phyloP scores from a whole-genome alignment of 148 eudicot genomes.

The Mesembryanthemum crystallinum region DNA sequence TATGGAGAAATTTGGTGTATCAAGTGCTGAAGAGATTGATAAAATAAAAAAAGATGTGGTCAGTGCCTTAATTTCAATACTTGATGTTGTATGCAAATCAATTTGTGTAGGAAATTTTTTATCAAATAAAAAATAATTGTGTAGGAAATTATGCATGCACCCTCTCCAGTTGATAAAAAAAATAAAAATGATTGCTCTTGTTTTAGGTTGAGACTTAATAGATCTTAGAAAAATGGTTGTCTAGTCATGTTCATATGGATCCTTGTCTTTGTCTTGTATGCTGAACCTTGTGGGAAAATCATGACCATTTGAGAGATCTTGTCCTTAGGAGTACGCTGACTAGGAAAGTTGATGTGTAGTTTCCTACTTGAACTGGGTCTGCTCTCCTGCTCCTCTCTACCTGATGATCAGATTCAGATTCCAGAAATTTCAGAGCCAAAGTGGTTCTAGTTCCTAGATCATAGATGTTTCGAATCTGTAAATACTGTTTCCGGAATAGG shows the following conservation, averaged over 20 bases:
- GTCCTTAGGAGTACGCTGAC: not conserved
- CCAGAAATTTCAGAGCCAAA: not conserved
- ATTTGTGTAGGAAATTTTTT: too few relatives aligned
- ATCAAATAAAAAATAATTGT: too few relatives aligned
- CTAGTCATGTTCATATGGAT: not conserved
- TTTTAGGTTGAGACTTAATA: not conserved
- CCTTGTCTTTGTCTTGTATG: not conserved
- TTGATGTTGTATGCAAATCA: not conserved
- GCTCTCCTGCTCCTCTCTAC: not conserved
- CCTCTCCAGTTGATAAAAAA: not conserved
- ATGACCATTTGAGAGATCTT: not conserved
- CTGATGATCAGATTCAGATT: not conserved
- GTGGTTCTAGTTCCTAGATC: not conserved
- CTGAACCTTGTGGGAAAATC: not conserved
- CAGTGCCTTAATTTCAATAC: slow-evolving; percentile 35
- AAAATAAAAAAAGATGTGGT: slow-evolving; percentile 67
- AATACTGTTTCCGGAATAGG: too few relatives aligned
- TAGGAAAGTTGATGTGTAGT: not conserved
- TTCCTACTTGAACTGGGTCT: not conserved
- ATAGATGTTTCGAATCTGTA: not conserved
- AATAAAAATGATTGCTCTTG: not conserved
- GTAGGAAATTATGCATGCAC: slow-evolving; percentile 3
- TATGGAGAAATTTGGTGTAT: slow-evolving; percentile 71
- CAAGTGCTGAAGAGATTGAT: slow-evolving; percentile 58
- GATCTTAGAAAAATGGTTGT: not conserved